These are phyloP conservation scores for Cladorrhinum sp. DNA, from an alignment of 2,329 filamentous ascomycete genomes.

Conservation along the genomic window DNA sequence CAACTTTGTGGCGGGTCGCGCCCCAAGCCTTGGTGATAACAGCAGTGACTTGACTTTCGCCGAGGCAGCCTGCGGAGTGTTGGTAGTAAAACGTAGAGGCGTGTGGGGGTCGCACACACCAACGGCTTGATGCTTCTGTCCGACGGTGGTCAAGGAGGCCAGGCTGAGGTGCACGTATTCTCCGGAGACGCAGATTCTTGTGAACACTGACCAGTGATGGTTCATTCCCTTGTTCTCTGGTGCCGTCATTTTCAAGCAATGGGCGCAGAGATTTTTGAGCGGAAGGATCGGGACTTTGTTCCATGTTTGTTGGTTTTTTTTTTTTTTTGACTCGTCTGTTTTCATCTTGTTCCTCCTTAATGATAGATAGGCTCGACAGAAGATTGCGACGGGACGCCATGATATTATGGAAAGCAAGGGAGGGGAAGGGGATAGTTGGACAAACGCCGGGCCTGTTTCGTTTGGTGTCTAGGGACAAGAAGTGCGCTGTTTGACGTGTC, in stretches of 20 bases:
- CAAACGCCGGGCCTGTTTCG: background rate
- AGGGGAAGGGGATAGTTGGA: background rate
- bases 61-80: background rate
- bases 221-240: background rate
- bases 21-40: background rate
- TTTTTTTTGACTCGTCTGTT: background rate
- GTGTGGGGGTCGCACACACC: background rate
- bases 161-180: background rate
- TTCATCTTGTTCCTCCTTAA: background rate
- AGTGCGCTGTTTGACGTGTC: no score
- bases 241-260: background rate
- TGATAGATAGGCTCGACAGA: background rate
- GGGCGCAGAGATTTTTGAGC: background rate
- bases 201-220: background rate
- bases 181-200: background rate
- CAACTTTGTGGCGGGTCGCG: background rate
- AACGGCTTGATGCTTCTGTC: background rate
- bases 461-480: background rate
- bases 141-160: background rate
- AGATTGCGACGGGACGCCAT: background rate
- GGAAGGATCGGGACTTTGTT: background rate
- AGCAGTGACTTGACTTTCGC: background rate
- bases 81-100: background rate
- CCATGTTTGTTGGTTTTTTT: background rate
- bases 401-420: background rate